These are phyloP conservation scores for Nelumbo lutea DNA, from an alignment of 164 flowering plant species.

Conservation along the genomic window DNA sequence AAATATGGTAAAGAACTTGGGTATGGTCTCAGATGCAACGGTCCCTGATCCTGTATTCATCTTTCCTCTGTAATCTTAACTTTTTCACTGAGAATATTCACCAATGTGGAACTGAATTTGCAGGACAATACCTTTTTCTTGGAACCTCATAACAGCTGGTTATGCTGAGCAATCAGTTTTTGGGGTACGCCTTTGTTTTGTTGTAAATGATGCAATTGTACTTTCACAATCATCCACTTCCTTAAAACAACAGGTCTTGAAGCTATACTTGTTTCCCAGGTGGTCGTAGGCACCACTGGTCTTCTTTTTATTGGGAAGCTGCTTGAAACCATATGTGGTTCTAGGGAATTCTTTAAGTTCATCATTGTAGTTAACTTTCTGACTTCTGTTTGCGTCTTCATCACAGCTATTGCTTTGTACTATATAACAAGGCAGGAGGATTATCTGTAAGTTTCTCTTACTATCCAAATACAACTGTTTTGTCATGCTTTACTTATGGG, in stretches of 20 bases:
- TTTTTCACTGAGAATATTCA: background rate
- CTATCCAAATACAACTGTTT: background rate
- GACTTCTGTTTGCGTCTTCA: constrained; percentile 70
- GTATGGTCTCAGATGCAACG: background rate
- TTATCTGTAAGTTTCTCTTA: constrained; percentile 72
- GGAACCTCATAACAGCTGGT: constrained; percentile 96
- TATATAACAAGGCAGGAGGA: constrained; percentile 69
- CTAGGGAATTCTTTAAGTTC: constrained; percentile 93
- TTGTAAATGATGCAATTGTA: constrained; percentile 1
- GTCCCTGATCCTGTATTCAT: background rate
- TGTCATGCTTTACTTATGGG: constrained; percentile 1
- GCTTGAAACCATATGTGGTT: constrained; percentile 97
- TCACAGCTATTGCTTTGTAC: constrained; percentile 85
- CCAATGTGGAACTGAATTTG: constrained; percentile 17
- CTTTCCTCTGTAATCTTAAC: too few relatives aligned
- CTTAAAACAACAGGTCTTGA: constrained; percentile 9
- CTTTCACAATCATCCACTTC: background rate
- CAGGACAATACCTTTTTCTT: constrained; percentile 96
- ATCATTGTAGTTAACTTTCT: constrained; percentile 75
- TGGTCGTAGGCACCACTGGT: constrained; percentile 58
- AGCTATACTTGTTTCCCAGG: constrained; percentile 34
- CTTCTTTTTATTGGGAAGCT: constrained; percentile 87
- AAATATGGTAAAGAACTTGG: background rate
- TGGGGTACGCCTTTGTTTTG: constrained; percentile 53
- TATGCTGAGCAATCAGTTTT: constrained; percentile 68